Evolutionary conservation across 257 asterid genomes (phyloP).

Genomic region (Datura wrightii): DNA sequence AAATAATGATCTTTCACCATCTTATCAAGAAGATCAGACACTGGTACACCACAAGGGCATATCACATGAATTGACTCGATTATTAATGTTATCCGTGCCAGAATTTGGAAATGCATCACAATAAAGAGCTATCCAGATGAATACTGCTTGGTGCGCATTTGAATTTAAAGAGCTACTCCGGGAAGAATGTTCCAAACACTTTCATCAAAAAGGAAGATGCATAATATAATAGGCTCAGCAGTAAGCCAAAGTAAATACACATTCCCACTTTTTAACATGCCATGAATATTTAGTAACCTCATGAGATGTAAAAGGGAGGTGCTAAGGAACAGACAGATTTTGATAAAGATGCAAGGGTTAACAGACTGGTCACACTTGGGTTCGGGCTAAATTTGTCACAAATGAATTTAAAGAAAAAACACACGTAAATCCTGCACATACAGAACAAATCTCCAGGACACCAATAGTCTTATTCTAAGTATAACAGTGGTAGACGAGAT

Average conservation of each 20-base stretch:
- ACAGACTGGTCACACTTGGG: neutral
- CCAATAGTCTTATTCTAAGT: neutral
- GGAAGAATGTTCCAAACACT: neutral
- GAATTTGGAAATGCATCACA: neutral
- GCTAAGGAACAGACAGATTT: neutral
- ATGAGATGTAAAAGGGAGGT: slow-evolving; percentile 17
- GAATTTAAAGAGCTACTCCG: neutral
- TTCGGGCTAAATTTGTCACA: neutral
- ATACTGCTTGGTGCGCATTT: neutral
- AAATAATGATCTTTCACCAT: neutral
- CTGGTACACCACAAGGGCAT: neutral
- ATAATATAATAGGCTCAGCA: neutral
- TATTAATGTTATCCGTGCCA: neutral
- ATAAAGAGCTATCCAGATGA: neutral
- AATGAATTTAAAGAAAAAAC: neutral
- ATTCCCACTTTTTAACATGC: neutral
- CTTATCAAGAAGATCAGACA: neutral
- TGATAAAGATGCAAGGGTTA: neutral
- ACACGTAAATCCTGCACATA: neutral
- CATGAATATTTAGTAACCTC: slow-evolving; percentile 12
- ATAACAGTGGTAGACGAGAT: neutral
- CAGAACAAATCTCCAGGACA: neutral
- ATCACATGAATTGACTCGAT: neutral
- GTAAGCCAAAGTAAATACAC: neutral
- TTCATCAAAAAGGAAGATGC: neutral